Conservation (phyloP, 2,329 filamentous ascomycete genomes). For the Fusarium protoensiforme region DNA sequence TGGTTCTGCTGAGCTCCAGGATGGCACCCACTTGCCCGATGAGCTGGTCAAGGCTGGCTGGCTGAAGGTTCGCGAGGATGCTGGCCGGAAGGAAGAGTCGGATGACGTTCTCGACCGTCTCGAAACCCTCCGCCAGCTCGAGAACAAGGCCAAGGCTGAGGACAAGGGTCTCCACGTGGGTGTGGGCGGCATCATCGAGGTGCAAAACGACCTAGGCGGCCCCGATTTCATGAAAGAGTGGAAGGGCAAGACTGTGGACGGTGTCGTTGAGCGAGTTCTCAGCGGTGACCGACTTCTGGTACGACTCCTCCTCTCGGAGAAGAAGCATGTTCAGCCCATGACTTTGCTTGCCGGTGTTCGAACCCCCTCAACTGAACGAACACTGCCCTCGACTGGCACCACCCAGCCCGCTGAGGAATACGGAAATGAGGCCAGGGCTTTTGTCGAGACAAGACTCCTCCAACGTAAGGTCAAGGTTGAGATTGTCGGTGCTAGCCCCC, state of each 20-base stretch:
- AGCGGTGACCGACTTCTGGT: constrained; percentile 91
- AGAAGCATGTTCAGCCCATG: constrained; percentile 89
- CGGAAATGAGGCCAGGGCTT: constrained; percentile 88
- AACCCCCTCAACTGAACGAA: constrained; percentile 88
- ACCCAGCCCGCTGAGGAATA: constrained; percentile 88
- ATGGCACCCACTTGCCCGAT: constrained; percentile 83
- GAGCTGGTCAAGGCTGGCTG: constrained; percentile 88
- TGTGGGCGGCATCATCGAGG: constrained; percentile 74
- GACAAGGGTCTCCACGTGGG: constrained; percentile 84
- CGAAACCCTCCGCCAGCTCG: constrained; percentile 80
- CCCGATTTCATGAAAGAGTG: constrained; percentile 83
- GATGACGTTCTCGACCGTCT: constrained; percentile 78
- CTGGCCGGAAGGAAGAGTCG: constrained; percentile 88
- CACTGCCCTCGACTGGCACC: constrained; percentile 80
- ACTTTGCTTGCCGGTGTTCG: constrained; percentile 90
- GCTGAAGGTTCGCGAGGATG: constrained; percentile 94
- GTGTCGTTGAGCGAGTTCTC: constrained; percentile 89
- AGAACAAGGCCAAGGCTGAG: constrained; percentile 81
- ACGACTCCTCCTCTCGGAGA: constrained; percentile 81
- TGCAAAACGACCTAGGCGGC: constrained; percentile 83
- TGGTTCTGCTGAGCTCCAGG: constrained; percentile 80
- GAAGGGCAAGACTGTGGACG: constrained; percentile 87
- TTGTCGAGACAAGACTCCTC: constrained; percentile 85
- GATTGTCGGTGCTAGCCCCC: constrained; percentile 87
- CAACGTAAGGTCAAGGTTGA: constrained; percentile 87